Conservation (phyloP, 139 green algal species). For the Micromonas commoda region DNA sequence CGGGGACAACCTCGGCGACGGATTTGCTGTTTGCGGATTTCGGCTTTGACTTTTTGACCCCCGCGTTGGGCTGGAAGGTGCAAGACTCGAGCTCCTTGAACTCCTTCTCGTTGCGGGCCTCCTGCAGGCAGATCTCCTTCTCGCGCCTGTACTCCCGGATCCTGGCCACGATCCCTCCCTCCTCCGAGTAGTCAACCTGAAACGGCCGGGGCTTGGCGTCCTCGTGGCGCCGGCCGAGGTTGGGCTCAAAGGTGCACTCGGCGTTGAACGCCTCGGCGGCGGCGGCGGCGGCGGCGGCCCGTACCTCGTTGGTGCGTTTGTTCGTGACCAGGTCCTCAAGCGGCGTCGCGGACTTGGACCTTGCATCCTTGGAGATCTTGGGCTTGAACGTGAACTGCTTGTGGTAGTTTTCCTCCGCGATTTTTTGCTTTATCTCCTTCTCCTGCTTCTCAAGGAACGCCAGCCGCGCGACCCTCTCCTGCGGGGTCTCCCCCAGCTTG, state of each 20-base stretch:
- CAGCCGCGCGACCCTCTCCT: not conserved
- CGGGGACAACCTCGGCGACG: not conserved
- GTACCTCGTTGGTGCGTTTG: not conserved
- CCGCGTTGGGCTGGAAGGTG: not conserved
- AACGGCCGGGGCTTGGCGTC: not conserved
- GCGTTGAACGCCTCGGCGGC: not conserved
- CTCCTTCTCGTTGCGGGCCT: not conserved
- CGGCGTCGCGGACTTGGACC: not conserved
- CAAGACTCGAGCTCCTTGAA: conserved; percentile 8
- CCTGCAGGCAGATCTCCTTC: not conserved
- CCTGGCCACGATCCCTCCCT: not conserved
- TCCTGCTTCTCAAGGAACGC: not conserved
- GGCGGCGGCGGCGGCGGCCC: not conserved
- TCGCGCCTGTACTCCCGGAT: conserved; percentile 6
- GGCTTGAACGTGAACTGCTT: conserved; percentile 23
- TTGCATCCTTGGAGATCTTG: not conserved
- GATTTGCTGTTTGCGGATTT: not conserved
- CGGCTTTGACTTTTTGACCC: not conserved
- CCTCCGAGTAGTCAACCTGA: not conserved
- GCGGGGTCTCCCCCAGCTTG: not conserved
- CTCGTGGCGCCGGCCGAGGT: not conserved
- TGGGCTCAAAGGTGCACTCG: conserved; percentile 15
- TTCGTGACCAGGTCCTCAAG: not conserved
- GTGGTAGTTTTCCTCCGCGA: not conserved
- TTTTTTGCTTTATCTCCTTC: not conserved